phyloP scores from a whole-genome alignment of 2,329 filamentous ascomycete genomes.

The Trichoderma aggressivum region DNA sequence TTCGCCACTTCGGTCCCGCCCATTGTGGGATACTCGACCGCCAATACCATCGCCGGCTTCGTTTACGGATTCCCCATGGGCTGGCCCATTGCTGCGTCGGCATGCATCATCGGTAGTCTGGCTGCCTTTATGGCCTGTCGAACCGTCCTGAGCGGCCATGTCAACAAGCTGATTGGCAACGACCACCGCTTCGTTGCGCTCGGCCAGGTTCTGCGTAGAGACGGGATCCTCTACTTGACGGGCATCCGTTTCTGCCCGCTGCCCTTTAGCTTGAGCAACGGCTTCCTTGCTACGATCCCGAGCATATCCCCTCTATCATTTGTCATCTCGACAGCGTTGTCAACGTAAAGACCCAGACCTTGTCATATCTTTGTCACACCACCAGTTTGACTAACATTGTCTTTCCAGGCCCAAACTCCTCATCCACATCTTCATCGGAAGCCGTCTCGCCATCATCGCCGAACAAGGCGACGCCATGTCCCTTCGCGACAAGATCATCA shows the following conservation, averaged over 20 bases:
- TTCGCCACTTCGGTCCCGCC: constrained; percentile 82
- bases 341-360: constrained; percentile 45
- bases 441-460: constrained; percentile 75
- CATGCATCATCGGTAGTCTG: constrained; percentile 74
- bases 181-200: constrained; percentile 89
- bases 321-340: constrained; percentile 75
- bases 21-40: constrained; percentile 80
- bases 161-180: constrained; percentile 73
- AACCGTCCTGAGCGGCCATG: constrained; percentile 73
- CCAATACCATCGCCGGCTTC: constrained; percentile 53
- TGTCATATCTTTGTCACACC: not conserved
- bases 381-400: not conserved
- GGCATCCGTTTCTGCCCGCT: constrained; percentile 92
- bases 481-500: constrained; percentile 70
- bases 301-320: constrained; percentile 76
- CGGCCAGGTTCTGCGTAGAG: constrained; percentile 80
- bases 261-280: constrained; percentile 90
- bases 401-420: constrained; percentile 71
- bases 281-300: constrained; percentile 89
- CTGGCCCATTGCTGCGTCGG: constrained; percentile 79
- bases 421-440: constrained; percentile 89
- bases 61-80: constrained; percentile 59
- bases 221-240: constrained; percentile 82
- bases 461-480: constrained; percentile 83
- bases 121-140: constrained; percentile 77